These are phyloP conservation scores for Citrus glauca DNA, from an alignment of 345 rosid species.

Conservation along the genomic window DNA sequence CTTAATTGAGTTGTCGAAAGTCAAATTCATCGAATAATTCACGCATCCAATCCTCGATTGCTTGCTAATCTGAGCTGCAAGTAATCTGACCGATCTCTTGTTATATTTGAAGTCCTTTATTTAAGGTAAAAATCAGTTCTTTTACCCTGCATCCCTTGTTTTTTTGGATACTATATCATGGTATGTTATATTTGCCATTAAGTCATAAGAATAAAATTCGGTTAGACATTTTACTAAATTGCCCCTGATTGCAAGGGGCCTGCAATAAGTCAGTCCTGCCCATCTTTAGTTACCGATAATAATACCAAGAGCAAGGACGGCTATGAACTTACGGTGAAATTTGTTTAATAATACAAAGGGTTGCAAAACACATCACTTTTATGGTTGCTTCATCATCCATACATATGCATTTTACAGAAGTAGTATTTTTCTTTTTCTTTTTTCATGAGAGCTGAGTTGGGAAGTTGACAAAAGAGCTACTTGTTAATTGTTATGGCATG, in stretches of 20 bases:
- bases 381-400: background rate
- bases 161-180: background rate
- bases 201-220: background rate
- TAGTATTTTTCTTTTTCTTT: background rate
- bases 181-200: background rate
- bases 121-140: conserved; percentile 20
- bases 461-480: background rate
- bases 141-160: background rate
- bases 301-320: background rate
- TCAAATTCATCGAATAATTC: background rate
- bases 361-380: background rate
- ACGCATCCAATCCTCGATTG: background rate
- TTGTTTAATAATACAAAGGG: background rate
- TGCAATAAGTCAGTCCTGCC: background rate
- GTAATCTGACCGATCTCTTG: conserved; percentile 14
- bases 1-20: conserved; percentile 10
- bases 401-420: background rate
- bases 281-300: background rate
- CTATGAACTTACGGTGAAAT: background rate
- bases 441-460: background rate
- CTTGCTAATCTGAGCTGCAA: background rate
- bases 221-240: background rate
- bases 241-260: background rate
- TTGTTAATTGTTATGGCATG: background rate
- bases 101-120: conserved; percentile 17